These are phyloP conservation scores for Penicillium glabrum DNA, from an alignment of 2,329 filamentous ascomycete genomes.

Conservation along the genomic window DNA sequence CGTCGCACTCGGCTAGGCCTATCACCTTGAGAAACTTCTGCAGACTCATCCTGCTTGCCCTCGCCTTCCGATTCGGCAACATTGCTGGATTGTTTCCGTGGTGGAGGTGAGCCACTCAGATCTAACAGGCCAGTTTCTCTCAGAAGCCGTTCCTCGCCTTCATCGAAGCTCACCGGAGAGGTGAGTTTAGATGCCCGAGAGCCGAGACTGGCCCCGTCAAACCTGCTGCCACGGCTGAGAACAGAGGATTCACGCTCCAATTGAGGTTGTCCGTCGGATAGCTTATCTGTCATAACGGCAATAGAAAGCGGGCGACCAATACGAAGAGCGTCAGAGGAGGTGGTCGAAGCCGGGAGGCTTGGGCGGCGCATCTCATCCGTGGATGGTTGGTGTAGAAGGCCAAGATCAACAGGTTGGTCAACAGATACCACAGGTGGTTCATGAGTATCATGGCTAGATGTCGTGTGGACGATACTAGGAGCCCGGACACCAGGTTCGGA, in stretches of 20 bases:
- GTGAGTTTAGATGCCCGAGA: conserved; percentile 36
- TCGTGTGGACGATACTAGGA: conserved; percentile 24
- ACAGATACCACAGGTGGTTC: conserved; percentile 13
- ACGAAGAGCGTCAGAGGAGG: conserved; percentile 31
- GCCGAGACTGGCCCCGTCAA: conserved; percentile 35
- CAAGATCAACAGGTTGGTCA: conserved; percentile 16
- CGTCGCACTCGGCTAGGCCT: conserved; percentile 68
- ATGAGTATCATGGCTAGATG: conserved; percentile 23
- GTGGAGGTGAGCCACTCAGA: conserved; percentile 44
- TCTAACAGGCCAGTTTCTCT: conserved; percentile 67
- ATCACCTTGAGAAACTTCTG: conserved; percentile 46
- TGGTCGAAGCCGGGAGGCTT: conserved; percentile 33
- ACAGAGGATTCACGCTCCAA: conserved; percentile 41
- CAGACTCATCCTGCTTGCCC: conserved; percentile 38
- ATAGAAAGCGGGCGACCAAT: conserved; percentile 30
- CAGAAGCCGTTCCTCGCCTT: conserved; percentile 66
- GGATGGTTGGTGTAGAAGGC: conserved; percentile 22
- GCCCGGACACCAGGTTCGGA: conserved; percentile 23
- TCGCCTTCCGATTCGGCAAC: conserved; percentile 46
- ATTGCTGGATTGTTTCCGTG: conserved; percentile 40
- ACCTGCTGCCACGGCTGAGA: conserved; percentile 37
- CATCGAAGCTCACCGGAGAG: conserved; percentile 53
- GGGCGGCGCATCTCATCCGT: conserved; percentile 29
- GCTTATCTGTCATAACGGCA: conserved; percentile 9
- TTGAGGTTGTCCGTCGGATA: conserved; percentile 28